Conservation (phyloP, 202 grass and related monocot genomes). For the Setaria italica region DNA sequence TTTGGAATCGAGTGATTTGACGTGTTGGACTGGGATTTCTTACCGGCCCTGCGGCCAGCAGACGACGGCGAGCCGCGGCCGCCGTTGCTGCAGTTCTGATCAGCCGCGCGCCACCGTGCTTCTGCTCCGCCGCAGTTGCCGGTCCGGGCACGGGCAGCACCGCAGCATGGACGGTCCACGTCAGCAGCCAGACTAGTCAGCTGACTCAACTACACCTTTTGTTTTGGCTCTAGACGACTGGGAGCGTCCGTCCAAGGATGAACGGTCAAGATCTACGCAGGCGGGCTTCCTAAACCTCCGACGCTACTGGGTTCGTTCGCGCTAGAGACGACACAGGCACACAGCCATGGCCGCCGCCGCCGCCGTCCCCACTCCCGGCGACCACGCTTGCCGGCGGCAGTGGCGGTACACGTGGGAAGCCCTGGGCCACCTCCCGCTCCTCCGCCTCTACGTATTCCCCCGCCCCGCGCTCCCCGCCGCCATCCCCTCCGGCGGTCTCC, state of each 20-base stretch:
- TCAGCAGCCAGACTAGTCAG: neutral
- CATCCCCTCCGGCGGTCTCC: constrained; percentile 14
- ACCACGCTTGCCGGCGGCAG: constrained; percentile 34
- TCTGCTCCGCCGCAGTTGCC: too few species aligned
- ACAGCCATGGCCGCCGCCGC: constrained; percentile 35
- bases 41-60: too few species aligned
- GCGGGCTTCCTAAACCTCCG: neutral
- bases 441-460: constrained; percentile 82
- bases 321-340: neutral
- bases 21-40: too few species aligned
- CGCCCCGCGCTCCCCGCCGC: constrained; percentile 15
- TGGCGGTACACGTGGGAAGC: constrained; percentile 93
- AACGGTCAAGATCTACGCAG: neutral
- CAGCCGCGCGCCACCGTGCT: too few species aligned
- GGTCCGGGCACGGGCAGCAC: too few species aligned
- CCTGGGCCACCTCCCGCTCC: constrained; percentile 65
- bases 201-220: neutral
- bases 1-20: too few species aligned
- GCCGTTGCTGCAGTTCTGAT: too few species aligned
- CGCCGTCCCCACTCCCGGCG: neutral
- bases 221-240: neutral
- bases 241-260: neutral
- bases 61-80: too few species aligned
- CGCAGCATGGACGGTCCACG: neutral
- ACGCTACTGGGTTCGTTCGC: neutral